Evolutionary conservation across 2,329 filamentous ascomycete species (phyloP).

Genomic region (Ustilaginoidea virens): DNA sequence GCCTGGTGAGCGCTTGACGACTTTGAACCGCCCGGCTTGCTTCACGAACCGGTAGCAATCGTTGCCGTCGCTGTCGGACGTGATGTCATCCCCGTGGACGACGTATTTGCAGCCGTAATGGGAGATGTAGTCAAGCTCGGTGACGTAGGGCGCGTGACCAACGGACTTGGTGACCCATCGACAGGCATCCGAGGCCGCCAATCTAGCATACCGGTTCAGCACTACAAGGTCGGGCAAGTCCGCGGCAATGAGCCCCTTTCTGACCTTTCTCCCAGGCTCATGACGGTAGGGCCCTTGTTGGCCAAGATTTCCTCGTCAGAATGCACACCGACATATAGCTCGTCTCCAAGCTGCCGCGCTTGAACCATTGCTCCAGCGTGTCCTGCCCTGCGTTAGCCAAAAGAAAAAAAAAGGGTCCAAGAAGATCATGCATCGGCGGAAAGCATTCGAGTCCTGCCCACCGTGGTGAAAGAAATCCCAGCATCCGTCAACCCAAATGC

Average conservation of each 20-base stretch:
- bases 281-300: conserved; percentile 96
- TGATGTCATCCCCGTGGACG: conserved; percentile 94
- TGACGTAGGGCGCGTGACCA: conserved; percentile 84
- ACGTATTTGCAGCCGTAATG: conserved; percentile 94
- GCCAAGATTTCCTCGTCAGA: conserved; percentile 90
- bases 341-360: conserved; percentile 75
- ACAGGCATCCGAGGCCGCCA: conserved; percentile 85
- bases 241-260: conserved; percentile 2
- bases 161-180: conserved; percentile 83
- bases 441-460: conserved; percentile 19
- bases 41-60: conserved; percentile 99
- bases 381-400: conserved; percentile 33
- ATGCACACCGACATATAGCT: conserved; percentile 86
- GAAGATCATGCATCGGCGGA: neutral
- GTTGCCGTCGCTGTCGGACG: conserved; percentile 80
- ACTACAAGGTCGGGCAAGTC: neutral
- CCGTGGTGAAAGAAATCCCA: conserved; percentile 99
- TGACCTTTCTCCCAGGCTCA: conserved; percentile 78
- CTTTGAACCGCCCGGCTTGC: conserved; percentile 81
- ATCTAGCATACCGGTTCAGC: conserved; percentile 27
- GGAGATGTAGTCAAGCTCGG: conserved; percentile 80
- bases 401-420: too few species aligned
- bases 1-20: conserved; percentile 88
- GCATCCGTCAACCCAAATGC: conserved; percentile 97
- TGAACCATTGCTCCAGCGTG: conserved; percentile 96